A percentile compares a stretch with the other conserved stretches of the same genome.
These are phyloP conservation scores for Solanum microdontum DNA, from an alignment of 257 asterid species.

Conservation along the genomic window DNA sequence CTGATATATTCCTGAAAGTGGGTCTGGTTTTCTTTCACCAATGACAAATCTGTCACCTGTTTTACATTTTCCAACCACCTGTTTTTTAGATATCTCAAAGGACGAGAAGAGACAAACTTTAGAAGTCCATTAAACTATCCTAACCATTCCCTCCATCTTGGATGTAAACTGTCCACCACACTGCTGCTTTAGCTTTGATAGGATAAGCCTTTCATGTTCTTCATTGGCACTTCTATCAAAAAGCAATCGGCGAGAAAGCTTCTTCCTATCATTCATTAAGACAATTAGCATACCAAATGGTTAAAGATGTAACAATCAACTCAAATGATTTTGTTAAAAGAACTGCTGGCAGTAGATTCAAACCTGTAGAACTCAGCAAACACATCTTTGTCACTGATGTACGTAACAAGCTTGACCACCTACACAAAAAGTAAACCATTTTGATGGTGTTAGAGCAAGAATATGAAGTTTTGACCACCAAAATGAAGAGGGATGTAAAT, in stretches of 20 bases:
- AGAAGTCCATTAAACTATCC: not conserved
- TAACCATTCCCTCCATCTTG: slow-evolving; percentile 63
- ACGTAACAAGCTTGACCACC: slow-evolving; percentile 37
- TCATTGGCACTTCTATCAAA: slow-evolving; percentile 35
- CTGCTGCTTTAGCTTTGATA: slow-evolving; percentile 42
- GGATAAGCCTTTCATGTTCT: slow-evolving; percentile 36
- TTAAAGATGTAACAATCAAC: not conserved
- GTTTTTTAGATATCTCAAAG: not conserved
- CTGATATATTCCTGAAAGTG: slow-evolving; percentile 29
- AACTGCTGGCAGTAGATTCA: not conserved
- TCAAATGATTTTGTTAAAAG: not conserved
- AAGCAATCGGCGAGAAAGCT: slow-evolving; percentile 43
- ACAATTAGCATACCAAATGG: not conserved
- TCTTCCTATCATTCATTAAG: slow-evolving; percentile 26
- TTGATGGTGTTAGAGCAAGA: not conserved
- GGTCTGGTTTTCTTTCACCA: slow-evolving; percentile 32
- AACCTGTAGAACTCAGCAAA: slow-evolving; percentile 46
- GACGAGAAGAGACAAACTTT: not conserved
- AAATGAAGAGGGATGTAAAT: not conserved
- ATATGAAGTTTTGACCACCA: not conserved
- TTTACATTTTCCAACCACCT: not conserved
- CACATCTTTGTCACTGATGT: slow-evolving; percentile 44
- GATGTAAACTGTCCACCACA: slow-evolving; percentile 49
- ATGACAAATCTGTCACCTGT: slow-evolving; percentile 42
- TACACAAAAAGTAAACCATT: not conserved